Conservation (phyloP, 1,284 basidiomycete species). For the Phellopilus nigrolimitatus region DNA sequence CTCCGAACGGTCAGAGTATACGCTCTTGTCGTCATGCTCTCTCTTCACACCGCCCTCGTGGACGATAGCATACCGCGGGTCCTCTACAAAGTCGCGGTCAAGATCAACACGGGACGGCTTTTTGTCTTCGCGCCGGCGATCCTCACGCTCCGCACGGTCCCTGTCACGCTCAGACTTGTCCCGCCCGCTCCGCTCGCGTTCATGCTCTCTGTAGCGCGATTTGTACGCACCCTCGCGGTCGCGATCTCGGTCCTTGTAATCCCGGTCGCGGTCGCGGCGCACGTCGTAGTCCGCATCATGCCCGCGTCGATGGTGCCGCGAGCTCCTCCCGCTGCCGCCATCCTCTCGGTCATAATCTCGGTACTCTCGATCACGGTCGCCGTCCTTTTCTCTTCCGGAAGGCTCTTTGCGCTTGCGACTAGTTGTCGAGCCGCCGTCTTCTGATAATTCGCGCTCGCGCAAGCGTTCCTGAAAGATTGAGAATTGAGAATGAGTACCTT, state of each 20-base stretch:
- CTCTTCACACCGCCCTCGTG: constrained; percentile 22
- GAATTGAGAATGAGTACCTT: too few species aligned
- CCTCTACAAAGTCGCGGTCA: constrained; percentile 41
- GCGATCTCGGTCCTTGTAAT: constrained; percentile 17
- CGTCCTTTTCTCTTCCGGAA: constrained; percentile 36
- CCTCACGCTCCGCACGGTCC: constrained; percentile 49
- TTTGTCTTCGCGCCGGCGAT: constrained; percentile 33
- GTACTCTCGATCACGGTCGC: constrained; percentile 34
- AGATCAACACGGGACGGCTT: constrained; percentile 23
- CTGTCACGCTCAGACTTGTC: constrained; percentile 32
- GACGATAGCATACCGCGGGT: constrained; percentile 20
- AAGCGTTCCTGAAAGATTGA: constrained; percentile 68
- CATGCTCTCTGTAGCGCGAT: constrained; percentile 28
- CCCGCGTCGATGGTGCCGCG: constrained; percentile 14
- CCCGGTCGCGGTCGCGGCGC: constrained; percentile 17
- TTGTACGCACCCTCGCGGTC: constrained; percentile 27
- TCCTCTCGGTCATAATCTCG: constrained; percentile 25
- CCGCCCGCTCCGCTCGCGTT: constrained; percentile 25
- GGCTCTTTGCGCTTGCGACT: constrained; percentile 75
- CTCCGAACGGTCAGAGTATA: constrained; percentile 39
- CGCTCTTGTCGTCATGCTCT: constrained; percentile 19
- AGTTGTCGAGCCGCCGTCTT: constrained; percentile 73
- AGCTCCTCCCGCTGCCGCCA: constrained; percentile 5
- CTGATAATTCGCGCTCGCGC: constrained; percentile 65
- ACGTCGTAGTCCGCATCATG: constrained; percentile 17